Conservation (phyloP, 73 alveolate genomes). For the Symbiodinium natans region DNA sequence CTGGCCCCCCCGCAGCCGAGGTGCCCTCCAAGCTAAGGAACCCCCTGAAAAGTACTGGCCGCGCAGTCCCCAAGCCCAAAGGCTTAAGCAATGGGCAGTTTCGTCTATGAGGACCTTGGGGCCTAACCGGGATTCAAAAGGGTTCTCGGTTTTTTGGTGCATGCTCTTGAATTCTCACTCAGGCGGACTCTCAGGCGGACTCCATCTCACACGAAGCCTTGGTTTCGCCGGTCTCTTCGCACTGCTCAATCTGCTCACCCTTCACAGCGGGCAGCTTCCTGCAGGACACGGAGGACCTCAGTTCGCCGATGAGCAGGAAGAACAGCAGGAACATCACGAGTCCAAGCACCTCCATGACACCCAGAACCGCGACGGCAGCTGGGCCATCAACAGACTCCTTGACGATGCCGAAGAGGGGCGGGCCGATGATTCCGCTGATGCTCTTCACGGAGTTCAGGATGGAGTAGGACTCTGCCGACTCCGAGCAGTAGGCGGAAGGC, state of each 20-base stretch:
- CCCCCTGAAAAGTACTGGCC: not conserved
- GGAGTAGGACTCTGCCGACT: constrained; percentile 10
- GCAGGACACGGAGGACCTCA: not conserved
- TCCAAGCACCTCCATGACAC: not conserved
- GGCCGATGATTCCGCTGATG: constrained; percentile 17
- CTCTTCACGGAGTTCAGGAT: constrained; percentile 10
- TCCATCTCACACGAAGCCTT: not conserved
- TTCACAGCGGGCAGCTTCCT: not conserved
- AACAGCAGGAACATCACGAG: not conserved
- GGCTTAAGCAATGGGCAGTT: not conserved
- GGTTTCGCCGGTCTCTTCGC: not conserved
- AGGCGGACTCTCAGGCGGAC: not conserved
- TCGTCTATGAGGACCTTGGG: not conserved
- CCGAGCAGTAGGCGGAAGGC: constrained; percentile 4
- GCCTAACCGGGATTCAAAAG: not conserved
- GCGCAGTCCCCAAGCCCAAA: not conserved
- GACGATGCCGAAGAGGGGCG: not conserved
- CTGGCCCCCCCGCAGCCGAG: no score
- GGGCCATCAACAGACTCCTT: constrained; percentile 9
- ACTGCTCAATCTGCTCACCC: not conserved
- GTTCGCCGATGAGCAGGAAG: not conserved
- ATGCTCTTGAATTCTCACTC: not conserved
- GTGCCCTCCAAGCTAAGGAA: not conserved
- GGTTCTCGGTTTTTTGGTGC: no score
- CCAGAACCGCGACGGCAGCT: not conserved